A percentile compares a stretch with the other conserved stretches of the same genome.
Evolutionary conservation across 2,329 filamentous ascomycete species (phyloP).

Genomic region (Colletotrichum cereale): DNA sequence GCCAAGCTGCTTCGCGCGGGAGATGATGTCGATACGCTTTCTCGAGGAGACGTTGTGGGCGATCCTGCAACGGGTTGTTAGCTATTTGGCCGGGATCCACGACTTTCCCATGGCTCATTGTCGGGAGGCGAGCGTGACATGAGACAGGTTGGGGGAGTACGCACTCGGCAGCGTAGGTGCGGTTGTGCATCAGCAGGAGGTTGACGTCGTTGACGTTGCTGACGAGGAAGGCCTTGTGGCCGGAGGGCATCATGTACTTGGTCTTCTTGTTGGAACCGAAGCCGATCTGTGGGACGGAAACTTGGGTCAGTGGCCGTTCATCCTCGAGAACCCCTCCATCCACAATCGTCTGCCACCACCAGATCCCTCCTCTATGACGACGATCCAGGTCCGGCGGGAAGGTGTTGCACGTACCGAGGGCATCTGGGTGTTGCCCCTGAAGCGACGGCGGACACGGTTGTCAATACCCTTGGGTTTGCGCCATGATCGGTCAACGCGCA

Average conservation of each 20-base stretch:
- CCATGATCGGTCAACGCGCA: conserved; percentile 90
- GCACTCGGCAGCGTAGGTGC: conserved; percentile 98
- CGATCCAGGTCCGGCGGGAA: background rate
- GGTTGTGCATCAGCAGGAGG: conserved; percentile 99
- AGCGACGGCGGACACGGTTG: conserved; percentile 96
- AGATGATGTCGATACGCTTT: conserved; percentile 98
- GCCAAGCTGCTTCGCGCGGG: conserved; percentile 96
- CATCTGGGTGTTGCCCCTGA: conserved; percentile 96
- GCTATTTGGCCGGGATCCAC: background rate
- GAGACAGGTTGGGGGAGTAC: conserved; percentile 53
- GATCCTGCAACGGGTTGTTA: conserved; percentile 74
- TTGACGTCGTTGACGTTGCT: conserved; percentile 97
- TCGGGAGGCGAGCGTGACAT: background rate
- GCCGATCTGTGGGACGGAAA: conserved; percentile 77
- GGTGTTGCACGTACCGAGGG: conserved; percentile 83
- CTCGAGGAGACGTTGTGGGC: conserved; percentile 97
- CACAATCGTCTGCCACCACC: conserved; percentile 37
- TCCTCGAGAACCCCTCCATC: background rate
- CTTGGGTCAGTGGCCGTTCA: conserved; percentile 25
- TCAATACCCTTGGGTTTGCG: conserved; percentile 99
- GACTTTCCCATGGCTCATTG: background rate
- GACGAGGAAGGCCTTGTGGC: conserved; percentile 99
- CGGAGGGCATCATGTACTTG: conserved; percentile 97
- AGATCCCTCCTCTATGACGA: conserved; percentile 30
- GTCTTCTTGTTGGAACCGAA: conserved; percentile 99